Percentiles rank a stretch among this genome's conserved stretches.
Evolutionary conservation across 768 basidiomycete species (phyloP).

Genomic region (Termitomyces bulborhizus): DNA sequence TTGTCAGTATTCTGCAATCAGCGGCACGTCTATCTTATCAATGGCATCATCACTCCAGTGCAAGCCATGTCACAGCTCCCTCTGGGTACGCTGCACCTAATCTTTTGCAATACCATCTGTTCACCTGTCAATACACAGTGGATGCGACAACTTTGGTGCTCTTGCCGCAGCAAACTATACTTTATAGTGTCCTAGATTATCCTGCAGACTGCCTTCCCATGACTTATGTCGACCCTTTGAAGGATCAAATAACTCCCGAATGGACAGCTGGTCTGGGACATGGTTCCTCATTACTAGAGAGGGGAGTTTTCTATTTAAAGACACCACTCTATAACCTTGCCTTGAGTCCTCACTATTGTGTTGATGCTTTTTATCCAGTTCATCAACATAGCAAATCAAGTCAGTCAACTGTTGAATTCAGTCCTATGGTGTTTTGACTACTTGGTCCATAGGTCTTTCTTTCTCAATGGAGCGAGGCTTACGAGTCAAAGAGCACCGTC

Average conservation of each 20-base stretch:
- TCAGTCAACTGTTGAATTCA: conserved; percentile 16
- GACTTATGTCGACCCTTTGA: conserved; percentile 63
- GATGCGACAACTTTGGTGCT: conserved; percentile 43
- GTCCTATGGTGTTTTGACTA: neutral
- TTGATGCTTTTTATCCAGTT: conserved; percentile 49
- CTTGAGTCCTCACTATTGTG: conserved; percentile 47
- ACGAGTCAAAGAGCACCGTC: conserved; percentile 27
- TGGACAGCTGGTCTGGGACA: conserved; percentile 45
- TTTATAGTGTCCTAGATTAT: conserved; percentile 74
- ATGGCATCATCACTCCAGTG: conserved; percentile 69
- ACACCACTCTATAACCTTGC: conserved; percentile 55
- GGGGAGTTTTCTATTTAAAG: conserved; percentile 47
- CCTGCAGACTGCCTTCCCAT: conserved; percentile 74
- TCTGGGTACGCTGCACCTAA: conserved; percentile 39
- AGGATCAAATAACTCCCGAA: conserved; percentile 56
- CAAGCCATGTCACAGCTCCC: conserved; percentile 69
- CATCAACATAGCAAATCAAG: conserved; percentile 55
- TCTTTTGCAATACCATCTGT: neutral
- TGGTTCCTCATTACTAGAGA: conserved; percentile 59
- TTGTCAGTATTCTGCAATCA: too few relatives aligned
- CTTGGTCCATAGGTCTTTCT: conserved; percentile 45
- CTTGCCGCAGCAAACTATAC: conserved; percentile 49
- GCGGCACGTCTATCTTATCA: too few relatives aligned
- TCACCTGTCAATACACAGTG: conserved; percentile 25
- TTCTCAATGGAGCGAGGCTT: conserved; percentile 66